phyloP scores from a whole-genome alignment of 805 yeast genomes.

The Wilhelminamyces savonicus region DNA sequence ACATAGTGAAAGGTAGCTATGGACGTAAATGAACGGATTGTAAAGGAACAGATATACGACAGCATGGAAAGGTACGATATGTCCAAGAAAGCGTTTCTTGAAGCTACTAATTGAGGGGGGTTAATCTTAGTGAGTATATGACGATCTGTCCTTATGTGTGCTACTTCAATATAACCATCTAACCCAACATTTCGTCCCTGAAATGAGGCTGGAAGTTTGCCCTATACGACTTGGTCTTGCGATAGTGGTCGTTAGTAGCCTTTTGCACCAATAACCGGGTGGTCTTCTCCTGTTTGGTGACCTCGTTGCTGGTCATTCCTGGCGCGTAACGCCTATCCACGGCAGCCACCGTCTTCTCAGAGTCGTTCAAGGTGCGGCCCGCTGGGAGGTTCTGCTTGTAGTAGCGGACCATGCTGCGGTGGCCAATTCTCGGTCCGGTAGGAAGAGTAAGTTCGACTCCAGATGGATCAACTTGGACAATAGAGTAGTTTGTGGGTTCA shows the following conservation, averaged over 20 bases:
- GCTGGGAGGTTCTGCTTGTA: constrained; percentile 52
- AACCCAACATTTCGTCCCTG: constrained; percentile 68
- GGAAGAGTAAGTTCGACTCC: constrained; percentile 71
- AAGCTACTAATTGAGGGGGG: too few relatives aligned
- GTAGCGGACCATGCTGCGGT: constrained; percentile 66
- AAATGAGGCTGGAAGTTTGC: constrained; percentile 38
- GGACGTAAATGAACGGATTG: too few relatives aligned
- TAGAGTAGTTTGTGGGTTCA: constrained; percentile 13
- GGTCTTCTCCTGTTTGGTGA: constrained; percentile 29
- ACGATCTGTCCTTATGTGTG: too few relatives aligned
- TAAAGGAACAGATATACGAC: too few relatives aligned
- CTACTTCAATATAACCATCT: too few relatives aligned
- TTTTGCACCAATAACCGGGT: constrained; percentile 14
- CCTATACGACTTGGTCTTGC: constrained; percentile 18
- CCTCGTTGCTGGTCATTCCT: constrained; percentile 22
- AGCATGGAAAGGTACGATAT: too few relatives aligned
- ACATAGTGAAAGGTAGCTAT: too few relatives aligned
- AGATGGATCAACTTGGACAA: constrained; percentile 43
- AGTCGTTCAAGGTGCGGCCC: constrained; percentile 43
- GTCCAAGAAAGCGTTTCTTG: too few relatives aligned
- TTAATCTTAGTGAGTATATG: too few relatives aligned
- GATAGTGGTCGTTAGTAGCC: constrained; percentile 16
- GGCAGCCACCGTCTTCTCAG: constrained; percentile 68
- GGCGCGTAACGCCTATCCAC: constrained; percentile 55
- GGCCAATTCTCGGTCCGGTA: constrained; percentile 74